Evolutionary conservation across 768 basidiomycete genomes (phyloP).

Genomic region (Mycena belliarum): DNA sequence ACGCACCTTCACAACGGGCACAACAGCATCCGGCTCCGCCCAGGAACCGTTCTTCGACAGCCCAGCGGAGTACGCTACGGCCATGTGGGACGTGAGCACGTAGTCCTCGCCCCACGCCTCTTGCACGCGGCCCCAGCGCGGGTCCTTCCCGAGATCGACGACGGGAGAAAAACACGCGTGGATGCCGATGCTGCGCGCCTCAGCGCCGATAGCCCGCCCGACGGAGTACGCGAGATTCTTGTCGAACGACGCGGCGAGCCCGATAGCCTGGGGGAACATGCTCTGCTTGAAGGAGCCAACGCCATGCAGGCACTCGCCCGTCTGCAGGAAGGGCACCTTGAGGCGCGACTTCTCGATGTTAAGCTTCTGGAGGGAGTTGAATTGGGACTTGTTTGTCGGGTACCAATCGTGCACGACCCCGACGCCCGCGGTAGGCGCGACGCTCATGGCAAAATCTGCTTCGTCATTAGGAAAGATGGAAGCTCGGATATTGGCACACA

Average conservation of each 20-base stretch:
- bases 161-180: slow-evolving; percentile 29
- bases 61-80: slow-evolving; percentile 25
- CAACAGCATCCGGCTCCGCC: slow-evolving; percentile 26
- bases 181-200: slow-evolving; percentile 27
- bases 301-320: slow-evolving; percentile 28
- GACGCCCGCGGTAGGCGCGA: slow-evolving; percentile 16
- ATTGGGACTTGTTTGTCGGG: slow-evolving; percentile 22
- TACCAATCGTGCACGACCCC: slow-evolving; percentile 24
- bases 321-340: slow-evolving; percentile 25
- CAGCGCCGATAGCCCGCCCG: slow-evolving; percentile 27
- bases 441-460: slow-evolving; percentile 14
- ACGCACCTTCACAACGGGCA: slow-evolving; percentile 29
- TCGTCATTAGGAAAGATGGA: not conserved
- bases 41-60: slow-evolving; percentile 28
- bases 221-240: slow-evolving; percentile 23
- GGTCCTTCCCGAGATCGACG: slow-evolving; percentile 30
- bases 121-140: slow-evolving; percentile 27
- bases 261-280: slow-evolving; percentile 28
- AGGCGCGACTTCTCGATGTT: slow-evolving; percentile 26
- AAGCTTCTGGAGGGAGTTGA: slow-evolving; percentile 25
- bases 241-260: slow-evolving; percentile 26
- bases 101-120: slow-evolving; percentile 31
- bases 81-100: slow-evolving; percentile 28
- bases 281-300: slow-evolving; percentile 29
- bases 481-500: not conserved